Evolutionary conservation across 148 eudicot genomes (phyloP).

Genomic region (Selenicereus undatus): DNA sequence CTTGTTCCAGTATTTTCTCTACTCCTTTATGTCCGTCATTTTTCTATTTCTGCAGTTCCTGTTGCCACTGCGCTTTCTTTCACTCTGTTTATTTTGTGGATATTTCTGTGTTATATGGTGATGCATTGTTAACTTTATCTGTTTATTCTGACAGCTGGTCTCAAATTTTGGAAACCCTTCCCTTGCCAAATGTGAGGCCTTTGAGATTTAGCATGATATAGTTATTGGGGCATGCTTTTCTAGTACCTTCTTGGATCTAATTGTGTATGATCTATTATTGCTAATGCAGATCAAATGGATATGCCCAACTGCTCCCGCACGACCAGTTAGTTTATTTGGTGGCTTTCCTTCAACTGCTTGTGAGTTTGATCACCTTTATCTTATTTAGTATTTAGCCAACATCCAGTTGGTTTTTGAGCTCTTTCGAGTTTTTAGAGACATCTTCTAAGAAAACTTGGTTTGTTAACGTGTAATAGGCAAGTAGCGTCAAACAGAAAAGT

Average conservation of each 20-base stretch:
- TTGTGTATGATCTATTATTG: constrained; percentile 7
- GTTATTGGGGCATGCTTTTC: constrained; percentile 1
- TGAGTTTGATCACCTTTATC: constrained; percentile 36
- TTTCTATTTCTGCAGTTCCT: not conserved
- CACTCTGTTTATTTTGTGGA: not conserved
- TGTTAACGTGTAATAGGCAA: not conserved
- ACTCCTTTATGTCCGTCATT: not conserved
- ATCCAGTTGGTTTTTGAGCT: not conserved
- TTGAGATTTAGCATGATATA: not conserved
- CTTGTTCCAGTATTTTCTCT: not conserved
- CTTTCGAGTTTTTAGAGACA: not conserved
- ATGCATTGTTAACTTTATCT: not conserved
- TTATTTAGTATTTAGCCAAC: not conserved
- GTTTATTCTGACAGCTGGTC: constrained; percentile 72
- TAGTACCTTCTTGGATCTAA: constrained; percentile 12
- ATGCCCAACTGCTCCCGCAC: constrained; percentile 90
- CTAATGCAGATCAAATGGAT: constrained; percentile 85
- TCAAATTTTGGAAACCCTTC: constrained; percentile 84
- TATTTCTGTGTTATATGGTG: not conserved
- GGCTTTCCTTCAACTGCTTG: constrained; percentile 95
- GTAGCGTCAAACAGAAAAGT: not conserved
- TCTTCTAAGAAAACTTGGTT: not conserved
- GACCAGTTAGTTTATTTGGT: constrained; percentile 77
- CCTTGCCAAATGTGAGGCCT: constrained; percentile 85
- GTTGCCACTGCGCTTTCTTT: not conserved